Base-by-base conservation (phyloP, 208 protist species). In the Wallacemonas sp. region DNA sequence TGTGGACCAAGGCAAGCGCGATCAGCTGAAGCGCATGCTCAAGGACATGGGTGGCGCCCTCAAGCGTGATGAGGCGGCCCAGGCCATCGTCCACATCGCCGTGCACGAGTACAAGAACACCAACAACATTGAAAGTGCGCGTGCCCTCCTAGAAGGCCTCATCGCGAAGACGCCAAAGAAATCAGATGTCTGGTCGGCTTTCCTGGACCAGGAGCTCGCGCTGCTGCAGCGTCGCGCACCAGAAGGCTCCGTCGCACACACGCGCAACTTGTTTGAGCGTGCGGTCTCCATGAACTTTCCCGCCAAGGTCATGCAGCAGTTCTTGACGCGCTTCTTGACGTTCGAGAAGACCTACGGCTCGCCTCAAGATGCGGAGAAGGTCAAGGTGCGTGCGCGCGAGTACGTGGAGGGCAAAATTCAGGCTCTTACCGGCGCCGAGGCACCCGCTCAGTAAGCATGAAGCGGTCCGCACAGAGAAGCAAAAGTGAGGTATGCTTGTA, bases 291-390 rank as follows among this genome's bases (percentile, higher is more conserved):
- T 87, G 72, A 90, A 71, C 60, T 94, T 95, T 61, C 80, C 80
- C 11, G 79, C 86, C 14, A 91, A 91, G 72, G 84, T 93, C 49
- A 97, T 92, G 83, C 92, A 97, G 77, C 82, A 92, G 60, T 88
- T 99, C 47, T 94, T 99, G 55, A 98, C 98, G 56, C 85, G 92
- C 17, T 99, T 97, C 72, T 80, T 99, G 19, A 53, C 88, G 9
- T 99, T 97, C 81, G 98, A 99, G 84, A 94, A 94, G 79, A 78
- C 79, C 24, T 65, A 98, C 72, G 98, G 97, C 42, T 75, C 73
- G 30, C 66, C 73, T 34, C 76, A 72, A 5, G 75, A 87, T 30
- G 82, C 97, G 19, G 91, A 98, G 62, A 79, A 93, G 62, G 97
- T 99, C 28, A 98, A 97, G 76, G 62, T 92, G 53, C 77, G 84